Base-by-base conservation (phyloP, 75 land plant genomes). In the Selaginella moellendorffii region DNA sequence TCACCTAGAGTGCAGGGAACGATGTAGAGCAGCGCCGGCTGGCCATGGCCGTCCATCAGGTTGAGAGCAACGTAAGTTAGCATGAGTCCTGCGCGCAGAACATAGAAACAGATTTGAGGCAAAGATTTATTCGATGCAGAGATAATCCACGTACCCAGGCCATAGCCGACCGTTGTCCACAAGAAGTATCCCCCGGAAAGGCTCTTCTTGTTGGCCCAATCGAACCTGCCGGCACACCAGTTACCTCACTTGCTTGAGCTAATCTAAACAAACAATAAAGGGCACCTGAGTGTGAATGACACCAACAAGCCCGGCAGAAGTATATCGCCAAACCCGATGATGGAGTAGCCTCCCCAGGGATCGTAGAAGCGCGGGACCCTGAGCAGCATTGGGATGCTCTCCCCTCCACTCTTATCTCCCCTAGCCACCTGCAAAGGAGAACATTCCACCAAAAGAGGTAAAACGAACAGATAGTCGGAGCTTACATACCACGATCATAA, bases 41-140 rank as follows among this genome's bases (percentile, higher is more conserved):
- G 59, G n/a, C 59, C 59, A 56, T 56, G 5, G 59, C 59, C 59
- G n/a, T 56, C 59, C 59, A 56, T 56, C 8, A 56, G 59, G 19
- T 56, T 56, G 17, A 56, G n/a, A 5, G 59, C 59, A 9, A 56
- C 59, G n/a, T 56, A 56, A 24, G 59, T 56, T 25, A 56, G n/a
- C 8, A 56, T 2, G 9, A 24, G 59, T 19, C 59, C 59, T 56
- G n/a, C n/a, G n/a, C n/a, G n/a, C n/a, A n/a, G 59, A 19, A 56
- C 5, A 2, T 2, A 56, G 14, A 36, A 36, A 36, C 10, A 36
- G 46, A 5, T 36, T 36, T 5, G 14, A 5, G 14, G 14, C 46
- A 5, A 14, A 36, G 5, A 36, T 5, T 56, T 8, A 56, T 25
- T 8, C n/a, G 8, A 56, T 2, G 24, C 9, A 21, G 9, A 56